Evolutionary conservation across 2,329 filamentous ascomycete species (phyloP), one percentile per base, ranked within the genome.

Genomic region (Thielaviopsis populi): DNA sequence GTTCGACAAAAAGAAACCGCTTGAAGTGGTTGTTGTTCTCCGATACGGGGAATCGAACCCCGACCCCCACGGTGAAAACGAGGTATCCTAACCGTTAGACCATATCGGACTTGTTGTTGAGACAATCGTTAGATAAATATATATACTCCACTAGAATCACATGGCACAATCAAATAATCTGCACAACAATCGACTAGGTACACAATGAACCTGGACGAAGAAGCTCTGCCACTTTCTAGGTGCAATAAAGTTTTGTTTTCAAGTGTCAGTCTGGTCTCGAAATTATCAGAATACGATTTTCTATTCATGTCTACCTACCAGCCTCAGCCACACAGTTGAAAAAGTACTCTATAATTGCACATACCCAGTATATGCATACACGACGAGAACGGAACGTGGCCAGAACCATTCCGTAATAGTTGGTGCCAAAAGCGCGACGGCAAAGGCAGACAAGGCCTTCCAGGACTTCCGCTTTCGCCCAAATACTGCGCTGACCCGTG

Each of bases 71-170:
- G 50, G 50, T 56, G 50, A 56, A 56, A 56, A 56, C 50, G 50
- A 56, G 50, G 50, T 56, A 56, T 56, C 50, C 50, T 56, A 56
- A 56, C 50, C 50, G 50, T 56, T 56, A 56, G 50, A 56, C 50
- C 50, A 56, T 56, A 56, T 56, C 50, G 50, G 50, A 56, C 24
- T 56, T 37, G 27, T 11, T 30, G 22, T 2, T 27, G 19, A 22
- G 33, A 8, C 3, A 4, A 6, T 4, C 10, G 33, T 37, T 37
- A 37, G 10, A 4, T 37, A 1, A 37, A 8, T 1, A 4, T 37
- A 8, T 37, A 8, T 37, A 37, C 33, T 37, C 10, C 6, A 37
- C 33, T 7, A 37, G 33, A 1, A 10, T 4, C 33, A 37, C 33
- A 37, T 4, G 33, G 10, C 3, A 37, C 33, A 8, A 37, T 37